phyloP scores from a whole-genome alignment of 371 early-diverging fungal genomes.

The Mucor saturninus region DNA sequence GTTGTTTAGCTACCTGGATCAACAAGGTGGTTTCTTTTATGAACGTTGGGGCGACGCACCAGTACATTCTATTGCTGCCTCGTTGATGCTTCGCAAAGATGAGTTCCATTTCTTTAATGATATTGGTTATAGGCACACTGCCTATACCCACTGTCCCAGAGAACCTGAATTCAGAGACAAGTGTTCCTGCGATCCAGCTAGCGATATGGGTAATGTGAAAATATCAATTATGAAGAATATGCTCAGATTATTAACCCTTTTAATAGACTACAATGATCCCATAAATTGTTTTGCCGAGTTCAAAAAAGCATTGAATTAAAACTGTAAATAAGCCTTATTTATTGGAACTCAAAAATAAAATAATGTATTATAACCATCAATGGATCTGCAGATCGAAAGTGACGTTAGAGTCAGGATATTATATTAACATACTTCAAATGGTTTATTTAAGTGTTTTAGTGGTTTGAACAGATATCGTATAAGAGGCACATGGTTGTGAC shows the following conservation, averaged over 20 bases:
- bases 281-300: slow-evolving; percentile 25
- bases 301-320: slow-evolving; percentile 12
- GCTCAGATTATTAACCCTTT: not conserved
- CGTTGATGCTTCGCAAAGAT: slow-evolving; percentile 75
- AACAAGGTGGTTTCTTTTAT: slow-evolving; percentile 92
- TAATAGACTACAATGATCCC: slow-evolving; percentile 19
- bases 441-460: too few relatives aligned
- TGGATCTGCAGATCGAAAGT: too few relatives aligned
- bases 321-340: not conserved
- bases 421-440: too few relatives aligned
- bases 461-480: too few relatives aligned
- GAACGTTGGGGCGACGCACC: slow-evolving; percentile 98
- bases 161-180: slow-evolving; percentile 59
- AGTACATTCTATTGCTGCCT: slow-evolving; percentile 90
- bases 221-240: not conserved
- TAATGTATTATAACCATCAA: too few relatives aligned
- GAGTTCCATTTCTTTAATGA: slow-evolving; percentile 91
- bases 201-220: slow-evolving; percentile 53
- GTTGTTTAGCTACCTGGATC: slow-evolving; percentile 85
- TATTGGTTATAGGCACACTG: slow-evolving; percentile 75
- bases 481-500: too few relatives aligned
- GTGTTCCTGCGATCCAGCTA: slow-evolving; percentile 58
- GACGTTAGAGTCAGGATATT: too few relatives aligned
- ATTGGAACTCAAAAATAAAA: too few relatives aligned
- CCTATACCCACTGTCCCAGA: slow-evolving; percentile 73